These are phyloP conservation scores for Tulasnella sp. DNA, from an alignment of 768 basidiomycete genomes.

Conservation along the genomic window DNA sequence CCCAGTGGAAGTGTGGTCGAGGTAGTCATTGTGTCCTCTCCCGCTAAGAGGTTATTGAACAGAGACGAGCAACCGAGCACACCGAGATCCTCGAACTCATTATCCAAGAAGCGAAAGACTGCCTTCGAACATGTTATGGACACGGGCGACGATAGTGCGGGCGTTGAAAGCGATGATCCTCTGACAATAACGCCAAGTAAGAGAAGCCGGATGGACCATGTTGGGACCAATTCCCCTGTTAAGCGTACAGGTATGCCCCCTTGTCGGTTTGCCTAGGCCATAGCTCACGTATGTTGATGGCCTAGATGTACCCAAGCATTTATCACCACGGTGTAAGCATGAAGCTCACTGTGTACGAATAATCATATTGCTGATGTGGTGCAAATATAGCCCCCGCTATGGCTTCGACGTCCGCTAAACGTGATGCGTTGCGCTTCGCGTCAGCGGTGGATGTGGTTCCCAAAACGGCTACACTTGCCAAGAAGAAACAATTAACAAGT, in stretches of 20 bases:
- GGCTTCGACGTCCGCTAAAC: no score
- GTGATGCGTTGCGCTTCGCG: no score
- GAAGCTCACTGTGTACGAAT: not conserved
- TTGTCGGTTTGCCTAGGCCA: not conserved
- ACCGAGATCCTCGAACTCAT: not conserved
- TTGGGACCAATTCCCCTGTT: not conserved
- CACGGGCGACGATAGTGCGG: not conserved
- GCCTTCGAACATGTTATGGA: not conserved
- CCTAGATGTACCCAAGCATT: not conserved
- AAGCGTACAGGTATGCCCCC: not conserved
- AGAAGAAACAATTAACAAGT: no score
- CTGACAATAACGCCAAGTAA: constrained; percentile 5
- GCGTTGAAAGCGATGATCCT: constrained; percentile 10
- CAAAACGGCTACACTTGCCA: no score
- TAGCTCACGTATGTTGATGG: not conserved
- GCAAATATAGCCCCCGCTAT: no score
- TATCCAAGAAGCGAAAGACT: not conserved
- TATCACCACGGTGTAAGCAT: not conserved
- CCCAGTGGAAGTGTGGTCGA: not conserved
- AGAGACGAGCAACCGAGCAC: not conserved
- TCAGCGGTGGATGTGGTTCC: no score
- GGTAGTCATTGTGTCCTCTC: not conserved
- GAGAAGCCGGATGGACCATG: not conserved
- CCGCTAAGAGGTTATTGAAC: not conserved
- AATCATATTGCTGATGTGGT: no score